A percentile compares a stretch with the other conserved stretches of the same genome.
These are phyloP conservation scores for Hyphopichia burtonii DNA, from an alignment of 1,139 yeast genomes.

Conservation along the genomic window DNA sequence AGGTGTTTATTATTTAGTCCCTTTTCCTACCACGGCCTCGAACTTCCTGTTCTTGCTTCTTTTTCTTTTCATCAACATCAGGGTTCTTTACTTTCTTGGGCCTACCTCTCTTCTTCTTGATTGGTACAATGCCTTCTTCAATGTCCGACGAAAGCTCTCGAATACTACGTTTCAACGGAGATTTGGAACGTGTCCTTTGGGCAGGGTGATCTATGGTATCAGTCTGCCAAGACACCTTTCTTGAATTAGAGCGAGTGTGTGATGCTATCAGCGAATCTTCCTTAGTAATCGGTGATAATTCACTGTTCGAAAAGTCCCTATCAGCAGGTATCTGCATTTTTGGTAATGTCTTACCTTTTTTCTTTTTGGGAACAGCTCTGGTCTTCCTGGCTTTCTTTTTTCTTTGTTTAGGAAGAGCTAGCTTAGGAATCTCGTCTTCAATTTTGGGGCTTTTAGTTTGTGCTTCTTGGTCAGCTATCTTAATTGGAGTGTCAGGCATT, in stretches of 20 bases:
- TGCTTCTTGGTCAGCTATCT: too few relatives aligned
- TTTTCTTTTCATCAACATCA: conserved; percentile 5
- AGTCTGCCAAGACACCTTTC: conserved; percentile 1
- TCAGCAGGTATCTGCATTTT: conserved; percentile 1
- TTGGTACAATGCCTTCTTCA: conserved; percentile 17
- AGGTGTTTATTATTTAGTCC: neutral
- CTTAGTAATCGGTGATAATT: conserved; percentile 1
- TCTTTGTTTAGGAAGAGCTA: neutral
- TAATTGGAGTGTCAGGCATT: too few relatives aligned
- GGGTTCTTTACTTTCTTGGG: conserved; percentile 5
- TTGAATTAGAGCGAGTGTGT: conserved; percentile 3
- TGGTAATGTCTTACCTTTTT: neutral
- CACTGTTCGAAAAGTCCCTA: conserved; percentile 1
- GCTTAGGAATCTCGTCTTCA: neutral
- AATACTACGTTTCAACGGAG: conserved; percentile 38
- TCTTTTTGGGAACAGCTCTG: conserved; percentile 1
- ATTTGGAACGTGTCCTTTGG: conserved; percentile 39
- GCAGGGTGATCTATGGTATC: conserved; percentile 30
- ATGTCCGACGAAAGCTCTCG: conserved; percentile 26
- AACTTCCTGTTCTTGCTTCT: conserved; percentile 3
- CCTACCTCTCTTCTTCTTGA: conserved; percentile 12
- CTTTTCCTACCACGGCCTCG: conserved; percentile 4
- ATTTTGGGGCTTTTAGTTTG: neutral
- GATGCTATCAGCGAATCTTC: neutral
- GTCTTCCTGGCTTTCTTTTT: conserved; percentile 2